These are phyloP conservation scores for Wickerhamiella infanticola DNA, from an alignment of 1,139 yeast genomes.

Conservation along the genomic window DNA sequence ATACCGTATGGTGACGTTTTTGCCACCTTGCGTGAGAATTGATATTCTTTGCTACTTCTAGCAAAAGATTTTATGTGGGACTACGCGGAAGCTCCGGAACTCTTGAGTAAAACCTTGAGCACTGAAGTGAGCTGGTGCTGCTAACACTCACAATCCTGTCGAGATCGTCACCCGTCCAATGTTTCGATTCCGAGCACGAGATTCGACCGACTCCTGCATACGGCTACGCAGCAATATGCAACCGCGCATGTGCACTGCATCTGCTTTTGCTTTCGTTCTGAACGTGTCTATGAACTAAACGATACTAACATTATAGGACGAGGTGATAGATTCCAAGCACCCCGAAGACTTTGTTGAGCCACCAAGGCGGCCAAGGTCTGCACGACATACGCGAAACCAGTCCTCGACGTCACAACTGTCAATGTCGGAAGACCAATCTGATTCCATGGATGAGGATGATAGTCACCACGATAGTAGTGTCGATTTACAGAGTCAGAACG, in stretches of 20 bases:
- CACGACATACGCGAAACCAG: conserved; percentile 9
- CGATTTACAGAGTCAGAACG: no score
- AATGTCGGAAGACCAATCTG: background rate
- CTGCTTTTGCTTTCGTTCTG: background rate
- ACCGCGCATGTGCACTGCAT: background rate
- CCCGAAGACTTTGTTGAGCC: conserved; percentile 1
- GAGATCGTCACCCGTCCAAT: no score
- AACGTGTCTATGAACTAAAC: background rate
- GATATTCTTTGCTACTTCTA: no score
- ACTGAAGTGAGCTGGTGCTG: no score
- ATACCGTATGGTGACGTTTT: no score
- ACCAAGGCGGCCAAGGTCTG: background rate
- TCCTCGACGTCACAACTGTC: background rate
- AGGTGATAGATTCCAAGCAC: background rate
- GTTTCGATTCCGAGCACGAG: no score
- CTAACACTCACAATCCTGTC: no score
- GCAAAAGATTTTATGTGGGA: no score
- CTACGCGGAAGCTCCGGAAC: no score
- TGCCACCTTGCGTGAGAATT: no score
- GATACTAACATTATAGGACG: conserved; percentile 1
- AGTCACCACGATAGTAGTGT: conserved; percentile 4
- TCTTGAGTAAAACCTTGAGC: no score
- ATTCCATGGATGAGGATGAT: background rate
- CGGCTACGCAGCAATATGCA: background rate
- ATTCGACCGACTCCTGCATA: no score